Conservation (phyloP, 179 eudicot species). For the Sideroxylon spinosum region DNA sequence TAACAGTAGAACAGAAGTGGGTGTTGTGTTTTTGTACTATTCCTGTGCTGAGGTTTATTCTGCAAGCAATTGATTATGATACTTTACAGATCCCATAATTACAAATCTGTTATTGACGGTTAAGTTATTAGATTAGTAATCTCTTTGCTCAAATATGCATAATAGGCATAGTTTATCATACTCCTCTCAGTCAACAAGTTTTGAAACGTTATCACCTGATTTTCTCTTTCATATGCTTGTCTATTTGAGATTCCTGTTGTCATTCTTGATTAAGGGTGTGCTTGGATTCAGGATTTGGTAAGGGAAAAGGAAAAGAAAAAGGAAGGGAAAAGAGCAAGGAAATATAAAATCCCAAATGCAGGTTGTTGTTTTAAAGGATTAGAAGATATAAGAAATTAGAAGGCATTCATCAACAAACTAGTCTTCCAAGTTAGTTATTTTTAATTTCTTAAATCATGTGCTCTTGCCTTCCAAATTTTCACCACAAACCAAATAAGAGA, state of each 20-base stretch:
- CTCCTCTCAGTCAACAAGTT: not conserved
- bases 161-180: not conserved
- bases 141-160: not conserved
- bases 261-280: not conserved
- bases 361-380: too few species aligned
- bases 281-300: too few species aligned
- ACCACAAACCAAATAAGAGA: too few species aligned
- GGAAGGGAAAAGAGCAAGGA: too few species aligned
- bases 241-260: not conserved
- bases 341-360: too few species aligned
- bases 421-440: too few species aligned
- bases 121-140: not conserved
- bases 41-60: not conserved
- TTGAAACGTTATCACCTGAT: not conserved
- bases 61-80: constrained; percentile 10
- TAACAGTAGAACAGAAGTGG: not conserved
- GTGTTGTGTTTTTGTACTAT: not conserved
- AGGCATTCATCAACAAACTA: too few species aligned
- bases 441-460: too few species aligned
- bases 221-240: not conserved
- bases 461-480: too few species aligned
- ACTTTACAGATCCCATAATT: not conserved
- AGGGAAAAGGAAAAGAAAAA: too few species aligned
- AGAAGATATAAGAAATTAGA: too few species aligned
- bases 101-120: not conserved